phyloP scores from a whole-genome alignment of 306 rosid species.

The Benincasa hispida region DNA sequence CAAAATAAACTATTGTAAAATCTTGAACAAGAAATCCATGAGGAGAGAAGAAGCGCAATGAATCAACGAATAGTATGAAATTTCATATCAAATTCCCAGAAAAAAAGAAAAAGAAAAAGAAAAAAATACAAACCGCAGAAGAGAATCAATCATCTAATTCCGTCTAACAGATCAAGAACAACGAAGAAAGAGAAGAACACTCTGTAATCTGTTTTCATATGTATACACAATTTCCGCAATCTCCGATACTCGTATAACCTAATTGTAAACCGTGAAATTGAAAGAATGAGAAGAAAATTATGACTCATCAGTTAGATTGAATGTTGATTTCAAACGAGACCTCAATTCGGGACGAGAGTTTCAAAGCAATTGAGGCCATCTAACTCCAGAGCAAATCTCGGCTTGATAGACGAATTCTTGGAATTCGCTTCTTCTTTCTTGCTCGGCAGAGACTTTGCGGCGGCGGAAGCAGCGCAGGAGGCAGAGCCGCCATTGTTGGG shows the following conservation, averaged over 20 bases:
- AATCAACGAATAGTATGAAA: too few relatives aligned
- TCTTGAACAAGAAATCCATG: too few relatives aligned
- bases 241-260: not conserved
- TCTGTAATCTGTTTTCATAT: not conserved
- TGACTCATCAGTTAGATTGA: not conserved
- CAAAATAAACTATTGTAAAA: too few relatives aligned
- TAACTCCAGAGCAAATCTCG: slow-evolving; percentile 25
- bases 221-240: not conserved
- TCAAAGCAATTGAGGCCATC: slow-evolving; percentile 40
- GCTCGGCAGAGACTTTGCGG: not conserved
- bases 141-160: not conserved
- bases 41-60: too few relatives aligned
- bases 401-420: not conserved
- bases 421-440: not conserved
- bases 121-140: not conserved
- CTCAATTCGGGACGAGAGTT: slow-evolving; percentile 16
- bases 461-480: not conserved
- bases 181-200: not conserved
- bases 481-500: not conserved
- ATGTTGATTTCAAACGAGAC: not conserved
- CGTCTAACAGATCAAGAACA: not conserved
- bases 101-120: too few relatives aligned
- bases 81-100: not conserved
- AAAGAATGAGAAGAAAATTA: not conserved
- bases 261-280: not conserved